phyloP scores from a whole-genome alignment of 768 basidiomycete species.

The Suillus hirtellus region DNA sequence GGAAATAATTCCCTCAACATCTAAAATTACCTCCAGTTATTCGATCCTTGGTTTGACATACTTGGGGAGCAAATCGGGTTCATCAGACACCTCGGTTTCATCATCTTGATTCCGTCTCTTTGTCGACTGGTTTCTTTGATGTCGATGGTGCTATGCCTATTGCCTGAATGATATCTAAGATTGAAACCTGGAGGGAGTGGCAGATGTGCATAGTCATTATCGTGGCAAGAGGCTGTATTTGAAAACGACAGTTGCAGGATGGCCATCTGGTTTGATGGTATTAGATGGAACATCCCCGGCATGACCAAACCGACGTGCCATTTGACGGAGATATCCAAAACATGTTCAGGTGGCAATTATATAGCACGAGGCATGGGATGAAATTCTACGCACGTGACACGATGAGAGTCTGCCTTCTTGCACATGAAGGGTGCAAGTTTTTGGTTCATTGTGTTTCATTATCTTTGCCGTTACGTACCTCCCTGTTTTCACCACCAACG shows the following conservation, averaged over 20 bases:
- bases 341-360: slow-evolving; percentile 7
- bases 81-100: neutral
- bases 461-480: neutral
- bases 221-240: slow-evolving; percentile 16
- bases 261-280: neutral
- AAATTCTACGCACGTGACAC: neutral
- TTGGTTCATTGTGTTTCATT: rapidly evolving
- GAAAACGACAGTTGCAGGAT: slow-evolving; percentile 16
- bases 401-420: neutral
- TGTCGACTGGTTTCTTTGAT: slow-evolving; percentile 7
- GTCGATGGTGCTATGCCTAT: slow-evolving; percentile 16
- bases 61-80: neutral
- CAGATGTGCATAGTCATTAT: neutral
- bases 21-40: neutral
- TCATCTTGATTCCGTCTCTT: neutral
- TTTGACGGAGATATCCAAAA: slow-evolving; percentile 11
- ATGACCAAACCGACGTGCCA: neutral
- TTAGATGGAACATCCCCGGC: neutral
- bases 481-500: slow-evolving; percentile 8
- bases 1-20: neutral
- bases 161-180: slow-evolving; percentile 20
- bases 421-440: neutral
- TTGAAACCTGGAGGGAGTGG: neutral
- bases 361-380: neutral
- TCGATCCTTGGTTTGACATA: neutral